Percentiles rank a stretch among this genome's conserved stretches.
Conservation (phyloP, 139 green algal genomes). For the Chlamydomonas incerta region DNA sequence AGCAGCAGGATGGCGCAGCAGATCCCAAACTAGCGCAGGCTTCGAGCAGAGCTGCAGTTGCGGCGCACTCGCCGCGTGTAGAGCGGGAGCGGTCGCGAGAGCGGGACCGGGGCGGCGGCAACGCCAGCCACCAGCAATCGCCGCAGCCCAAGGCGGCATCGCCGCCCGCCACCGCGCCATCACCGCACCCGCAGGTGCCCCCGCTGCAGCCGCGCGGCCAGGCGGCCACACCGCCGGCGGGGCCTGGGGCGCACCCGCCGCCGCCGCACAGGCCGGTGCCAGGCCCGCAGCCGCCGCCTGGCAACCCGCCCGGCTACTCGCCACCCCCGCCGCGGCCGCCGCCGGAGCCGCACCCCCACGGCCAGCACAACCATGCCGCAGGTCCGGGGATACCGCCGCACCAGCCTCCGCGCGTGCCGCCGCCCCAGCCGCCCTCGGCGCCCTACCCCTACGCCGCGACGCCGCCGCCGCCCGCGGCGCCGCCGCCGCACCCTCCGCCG, state of each 20-base stretch:
- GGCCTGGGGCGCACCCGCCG: background rate
- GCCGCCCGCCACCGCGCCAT: background rate
- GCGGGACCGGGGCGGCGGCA: too few species aligned
- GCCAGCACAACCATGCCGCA: too few species aligned
- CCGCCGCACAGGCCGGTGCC: background rate
- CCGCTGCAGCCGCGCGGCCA: background rate
- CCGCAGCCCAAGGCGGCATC: background rate
- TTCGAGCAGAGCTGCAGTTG: background rate
- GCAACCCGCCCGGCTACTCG: background rate
- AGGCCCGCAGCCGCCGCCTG: too few species aligned
- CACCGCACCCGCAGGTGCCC: background rate
- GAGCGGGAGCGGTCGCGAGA: background rate
- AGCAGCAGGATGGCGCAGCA: constrained; percentile 2
- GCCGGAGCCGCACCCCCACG: too few species aligned
- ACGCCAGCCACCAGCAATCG: too few species aligned
- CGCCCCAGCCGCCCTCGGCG: too few species aligned
- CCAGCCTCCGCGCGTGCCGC: too few species aligned
- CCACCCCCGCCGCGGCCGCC: too few species aligned
- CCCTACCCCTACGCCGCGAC: background rate
- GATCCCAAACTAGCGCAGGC: background rate
- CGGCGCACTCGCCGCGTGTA: background rate
- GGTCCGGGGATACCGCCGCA: too few species aligned
- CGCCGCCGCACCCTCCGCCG: background rate
- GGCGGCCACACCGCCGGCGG: background rate
- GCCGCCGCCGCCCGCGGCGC: background rate